phyloP scores from a whole-genome alignment of 2,329 filamentous ascomycete genomes.

The Fusarium sp. region DNA sequence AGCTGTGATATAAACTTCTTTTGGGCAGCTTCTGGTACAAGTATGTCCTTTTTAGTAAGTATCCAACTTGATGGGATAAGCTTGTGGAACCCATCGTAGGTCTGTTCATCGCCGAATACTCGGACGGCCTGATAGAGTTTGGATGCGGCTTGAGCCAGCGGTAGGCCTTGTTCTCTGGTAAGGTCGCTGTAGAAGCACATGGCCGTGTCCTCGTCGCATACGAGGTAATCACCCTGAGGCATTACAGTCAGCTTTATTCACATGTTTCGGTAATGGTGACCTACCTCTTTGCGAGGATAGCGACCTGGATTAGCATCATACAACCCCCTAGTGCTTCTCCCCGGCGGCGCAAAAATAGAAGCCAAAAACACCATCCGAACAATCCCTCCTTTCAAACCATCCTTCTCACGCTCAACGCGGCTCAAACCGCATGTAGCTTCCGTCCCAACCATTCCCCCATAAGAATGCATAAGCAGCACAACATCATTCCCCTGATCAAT shows the following conservation, averaged over 20 bases:
- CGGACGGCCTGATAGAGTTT: background rate
- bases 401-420: background rate
- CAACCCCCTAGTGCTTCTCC: background rate
- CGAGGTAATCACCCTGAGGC: background rate
- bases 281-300: background rate
- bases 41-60: background rate
- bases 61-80: constrained; percentile 3
- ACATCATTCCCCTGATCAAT: background rate
- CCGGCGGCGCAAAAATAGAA: constrained; percentile 10
- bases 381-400: background rate
- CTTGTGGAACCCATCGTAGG: constrained; percentile 8
- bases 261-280: accelerated
- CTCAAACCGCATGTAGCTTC: constrained; percentile 5
- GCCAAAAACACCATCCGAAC: constrained; percentile 1
- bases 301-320: constrained; percentile 1
- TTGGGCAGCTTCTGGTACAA: constrained; percentile 2
- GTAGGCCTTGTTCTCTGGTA: background rate
- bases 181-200: constrained; percentile 26
- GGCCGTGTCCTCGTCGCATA: constrained; percentile 14
- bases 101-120: constrained; percentile 9
- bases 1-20: background rate
- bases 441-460: constrained; percentile 16
- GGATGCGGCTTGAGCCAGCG: background rate
- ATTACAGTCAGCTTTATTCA: accelerated
- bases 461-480: constrained; percentile 21